Evolutionary conservation across 164 flowering plant species (phyloP).

Genomic region (Vitis rotundifolia): DNA sequence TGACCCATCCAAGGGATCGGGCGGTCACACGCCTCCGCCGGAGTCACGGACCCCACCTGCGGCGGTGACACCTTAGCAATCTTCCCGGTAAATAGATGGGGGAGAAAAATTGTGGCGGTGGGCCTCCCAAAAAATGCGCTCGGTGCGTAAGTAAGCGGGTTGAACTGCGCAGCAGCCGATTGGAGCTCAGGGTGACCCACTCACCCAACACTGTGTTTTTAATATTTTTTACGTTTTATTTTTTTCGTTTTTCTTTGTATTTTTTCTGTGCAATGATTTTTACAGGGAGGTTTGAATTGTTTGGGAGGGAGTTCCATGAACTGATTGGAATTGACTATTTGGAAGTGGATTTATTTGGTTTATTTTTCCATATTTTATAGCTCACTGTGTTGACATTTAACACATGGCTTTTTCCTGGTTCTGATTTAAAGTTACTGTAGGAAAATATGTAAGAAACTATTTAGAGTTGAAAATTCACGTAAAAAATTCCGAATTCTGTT

Average conservation of each 20-base stretch:
- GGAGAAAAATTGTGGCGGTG: constrained; percentile 8
- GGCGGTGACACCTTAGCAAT: constrained; percentile 42
- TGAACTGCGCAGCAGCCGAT: constrained; percentile 9
- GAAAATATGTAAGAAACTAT: too few relatives aligned
- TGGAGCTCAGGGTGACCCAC: neutral
- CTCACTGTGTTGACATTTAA: too few relatives aligned
- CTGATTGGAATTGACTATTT: constrained; percentile 30
- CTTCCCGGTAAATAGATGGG: neutral
- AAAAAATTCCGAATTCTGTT: too few relatives aligned
- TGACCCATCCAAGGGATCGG: constrained; percentile 83
- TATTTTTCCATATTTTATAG: neutral
- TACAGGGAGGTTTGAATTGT: constrained; percentile 27
- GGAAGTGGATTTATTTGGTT: constrained; percentile 17
- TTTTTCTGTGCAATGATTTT: constrained; percentile 14
- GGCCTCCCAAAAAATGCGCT: constrained; percentile 3
- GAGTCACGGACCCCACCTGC: constrained; percentile 55
- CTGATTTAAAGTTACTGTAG: too few relatives aligned
- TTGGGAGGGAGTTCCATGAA: constrained; percentile 25
- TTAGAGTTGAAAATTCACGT: too few relatives aligned
- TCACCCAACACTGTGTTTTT: neutral
- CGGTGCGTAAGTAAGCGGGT: constrained; percentile 10
- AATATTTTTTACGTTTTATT: neutral
- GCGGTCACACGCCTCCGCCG: constrained; percentile 65
- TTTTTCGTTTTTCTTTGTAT: constrained; percentile 9
- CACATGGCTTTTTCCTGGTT: too few relatives aligned